These are phyloP conservation scores for Trametes cinnabarina DNA, from an alignment of 768 basidiomycete species.

Conservation along the genomic window DNA sequence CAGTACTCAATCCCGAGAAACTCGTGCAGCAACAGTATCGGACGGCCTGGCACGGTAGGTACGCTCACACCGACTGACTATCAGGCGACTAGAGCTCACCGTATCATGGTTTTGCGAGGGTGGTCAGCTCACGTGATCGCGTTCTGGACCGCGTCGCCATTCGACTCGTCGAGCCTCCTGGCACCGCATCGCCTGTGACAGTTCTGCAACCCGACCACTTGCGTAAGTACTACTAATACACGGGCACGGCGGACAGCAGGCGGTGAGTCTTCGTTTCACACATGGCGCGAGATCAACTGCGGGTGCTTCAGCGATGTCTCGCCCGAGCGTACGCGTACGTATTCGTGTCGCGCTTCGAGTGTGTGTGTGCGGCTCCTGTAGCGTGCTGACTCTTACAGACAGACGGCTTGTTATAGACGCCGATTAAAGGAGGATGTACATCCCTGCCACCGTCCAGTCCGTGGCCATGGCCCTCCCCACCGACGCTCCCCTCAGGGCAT, in stretches of 20 bases:
- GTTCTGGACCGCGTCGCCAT: background rate
- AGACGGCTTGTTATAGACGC: constrained; percentile 15
- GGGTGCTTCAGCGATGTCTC: background rate
- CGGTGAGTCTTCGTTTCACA: too few species aligned
- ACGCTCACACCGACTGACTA: too few species aligned
- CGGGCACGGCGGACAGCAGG: too few species aligned
- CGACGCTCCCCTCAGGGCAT: constrained; percentile 17
- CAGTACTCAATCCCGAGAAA: too few species aligned
- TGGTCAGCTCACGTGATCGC: constrained; percentile 14
- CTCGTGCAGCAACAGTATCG: background rate
- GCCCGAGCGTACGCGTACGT: background rate
- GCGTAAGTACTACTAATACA: too few species aligned
- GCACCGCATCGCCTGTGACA: too few species aligned
- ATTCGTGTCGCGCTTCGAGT: too few species aligned
- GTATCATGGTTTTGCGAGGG: too few species aligned
- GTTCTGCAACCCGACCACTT: too few species aligned
- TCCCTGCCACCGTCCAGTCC: constrained; percentile 3
- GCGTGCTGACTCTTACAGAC: background rate
- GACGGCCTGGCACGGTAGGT: too few species aligned
- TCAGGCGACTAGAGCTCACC: too few species aligned
- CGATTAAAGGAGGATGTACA: constrained; percentile 15
- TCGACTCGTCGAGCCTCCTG: background rate
- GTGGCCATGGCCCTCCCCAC: constrained; percentile 17
- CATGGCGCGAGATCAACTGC: too few species aligned
- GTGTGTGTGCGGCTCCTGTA: background rate